Base-by-base conservation (phyloP, 768 basidiomycete species). In the Podaxis mareebaensis region DNA sequence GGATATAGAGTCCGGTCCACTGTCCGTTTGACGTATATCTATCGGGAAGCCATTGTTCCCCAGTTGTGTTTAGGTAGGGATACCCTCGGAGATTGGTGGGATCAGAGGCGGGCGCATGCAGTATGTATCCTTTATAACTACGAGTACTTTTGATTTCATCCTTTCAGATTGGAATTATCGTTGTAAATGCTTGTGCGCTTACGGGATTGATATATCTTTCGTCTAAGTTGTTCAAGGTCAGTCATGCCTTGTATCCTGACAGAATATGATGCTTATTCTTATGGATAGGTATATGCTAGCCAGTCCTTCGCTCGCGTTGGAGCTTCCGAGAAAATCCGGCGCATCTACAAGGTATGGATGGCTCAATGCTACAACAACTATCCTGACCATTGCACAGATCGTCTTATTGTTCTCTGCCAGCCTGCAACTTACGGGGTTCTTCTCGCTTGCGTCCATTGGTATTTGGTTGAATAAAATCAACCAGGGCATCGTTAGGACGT, bases 391-490 rank as follows among this genome's bases (percentile, higher is more conserved):
- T 33, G n/a, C 20, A 3, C 58, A 85, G 84, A 71, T 83, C 55
- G 75, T 81, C n/a, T 75, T 84, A 15, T 69, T 81, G 39, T 78
- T 86, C 63, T 82, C 77, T 4, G 83, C 81, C 36, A 74, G 70
- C 63, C 67, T 85, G 12, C 83, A 85, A 38, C 75, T 86, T 4
- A 71, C 81, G 1, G 72, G 73, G 4, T 86, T 86, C 71, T 85
- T 86, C 67, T 75, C 76, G 2, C 48, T 85, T 4, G 77, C 80
- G 6, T 78, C 80, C 15, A 74, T 79, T 2, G 77, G 71, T 1
- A 69, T 84, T 63, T 86, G 85, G 85, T 76, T 83, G 22, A 75
- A 79, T 65, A 82, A 83, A 68, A 75, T 83, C 7, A 76, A 74
- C 24, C 72, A 72, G 48, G 76, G 76, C 1, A 61, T 71, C 11